phyloP scores from a whole-genome alignment of 2,329 filamentous ascomycete genomes.

The Talaromyces pinophilus region DNA sequence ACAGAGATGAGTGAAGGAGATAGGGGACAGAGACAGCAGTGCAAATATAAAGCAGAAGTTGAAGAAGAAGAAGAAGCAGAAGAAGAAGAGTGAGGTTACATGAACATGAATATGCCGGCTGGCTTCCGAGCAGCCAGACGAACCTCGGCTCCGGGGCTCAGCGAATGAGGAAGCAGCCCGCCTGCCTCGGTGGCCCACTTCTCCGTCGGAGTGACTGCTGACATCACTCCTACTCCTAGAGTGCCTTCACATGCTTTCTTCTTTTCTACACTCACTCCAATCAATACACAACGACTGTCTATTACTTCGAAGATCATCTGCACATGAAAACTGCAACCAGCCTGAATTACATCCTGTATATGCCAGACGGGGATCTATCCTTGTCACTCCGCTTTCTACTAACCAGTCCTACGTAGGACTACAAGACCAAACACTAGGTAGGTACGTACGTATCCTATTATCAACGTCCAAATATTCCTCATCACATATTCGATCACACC shows the following conservation, averaged over 20 bases:
- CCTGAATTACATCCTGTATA: background rate
- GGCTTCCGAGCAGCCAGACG: constrained; percentile 2
- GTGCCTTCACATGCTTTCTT: no score
- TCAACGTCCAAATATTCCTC: background rate
- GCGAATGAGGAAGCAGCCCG: constrained; percentile 16
- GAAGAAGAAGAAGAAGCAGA: background rate
- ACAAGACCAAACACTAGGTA: background rate
- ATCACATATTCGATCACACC: background rate
- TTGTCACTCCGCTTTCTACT: background rate
- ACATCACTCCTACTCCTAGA: background rate
- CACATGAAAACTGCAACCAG: background rate
- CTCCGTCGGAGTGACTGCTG: constrained; percentile 7
- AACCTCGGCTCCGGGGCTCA: constrained; percentile 14
- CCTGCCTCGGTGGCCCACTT: constrained; percentile 14
- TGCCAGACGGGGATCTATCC: background rate
- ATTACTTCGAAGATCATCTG: background rate
- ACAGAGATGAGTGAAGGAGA: background rate
- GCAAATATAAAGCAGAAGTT: background rate
- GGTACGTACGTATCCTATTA: background rate
- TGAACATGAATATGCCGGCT: background rate
- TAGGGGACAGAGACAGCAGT: background rate
- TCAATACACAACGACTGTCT: no score
- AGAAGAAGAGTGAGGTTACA: background rate
- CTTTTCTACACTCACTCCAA: no score
- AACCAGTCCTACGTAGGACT: background rate